A percentile compares a stretch with the other conserved stretches of the same genome.
These are phyloP conservation scores for Cutaneotrichosporon sp. DNA, from an alignment of 1,284 basidiomycete species.

Conservation along the genomic window DNA sequence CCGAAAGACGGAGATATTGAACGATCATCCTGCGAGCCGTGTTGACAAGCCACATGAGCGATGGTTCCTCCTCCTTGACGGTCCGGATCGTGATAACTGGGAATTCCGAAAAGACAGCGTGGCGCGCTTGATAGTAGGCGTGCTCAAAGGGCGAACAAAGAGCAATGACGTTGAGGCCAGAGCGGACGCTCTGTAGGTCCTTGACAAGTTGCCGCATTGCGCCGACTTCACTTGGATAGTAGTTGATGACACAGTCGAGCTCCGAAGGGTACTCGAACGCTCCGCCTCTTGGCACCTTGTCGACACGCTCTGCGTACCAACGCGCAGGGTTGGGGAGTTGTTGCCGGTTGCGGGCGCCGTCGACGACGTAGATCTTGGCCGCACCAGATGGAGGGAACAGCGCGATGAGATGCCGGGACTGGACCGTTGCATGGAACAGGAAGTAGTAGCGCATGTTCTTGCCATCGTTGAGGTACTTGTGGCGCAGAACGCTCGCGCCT, in stretches of 20 bases:
- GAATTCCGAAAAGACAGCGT: conserved; percentile 73
- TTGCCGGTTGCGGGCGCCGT: conserved; percentile 78
- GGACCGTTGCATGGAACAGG: conserved; percentile 80
- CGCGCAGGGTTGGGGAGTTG: conserved; percentile 70
- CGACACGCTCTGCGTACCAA: conserved; percentile 59
- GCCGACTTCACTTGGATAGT: conserved; percentile 71
- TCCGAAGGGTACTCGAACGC: conserved; percentile 64
- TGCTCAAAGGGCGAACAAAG: conserved; percentile 82
- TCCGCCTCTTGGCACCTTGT: conserved; percentile 50
- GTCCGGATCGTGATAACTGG: conserved; percentile 83
- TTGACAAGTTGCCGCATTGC: conserved; percentile 85
- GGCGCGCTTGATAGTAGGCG: conserved; percentile 70
- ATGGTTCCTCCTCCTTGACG: conserved; percentile 56
- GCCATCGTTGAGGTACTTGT: conserved; percentile 72
- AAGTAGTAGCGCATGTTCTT: conserved; percentile 72
- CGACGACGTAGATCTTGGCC: conserved; percentile 82
- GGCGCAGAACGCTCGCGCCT: conserved; percentile 56
- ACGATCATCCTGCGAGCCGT: conserved; percentile 64
- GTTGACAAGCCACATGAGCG: conserved; percentile 54
- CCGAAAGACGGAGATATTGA: conserved; percentile 72
- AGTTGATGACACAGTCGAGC: conserved; percentile 65
- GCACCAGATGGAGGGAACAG: conserved; percentile 71
- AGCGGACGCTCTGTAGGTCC: conserved; percentile 61
- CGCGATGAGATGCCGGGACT: conserved; percentile 81
- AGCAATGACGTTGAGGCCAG: conserved; percentile 64